These are phyloP conservation scores for Galerina sulciceps DNA, from an alignment of 768 basidiomycete species.

Conservation along the genomic window DNA sequence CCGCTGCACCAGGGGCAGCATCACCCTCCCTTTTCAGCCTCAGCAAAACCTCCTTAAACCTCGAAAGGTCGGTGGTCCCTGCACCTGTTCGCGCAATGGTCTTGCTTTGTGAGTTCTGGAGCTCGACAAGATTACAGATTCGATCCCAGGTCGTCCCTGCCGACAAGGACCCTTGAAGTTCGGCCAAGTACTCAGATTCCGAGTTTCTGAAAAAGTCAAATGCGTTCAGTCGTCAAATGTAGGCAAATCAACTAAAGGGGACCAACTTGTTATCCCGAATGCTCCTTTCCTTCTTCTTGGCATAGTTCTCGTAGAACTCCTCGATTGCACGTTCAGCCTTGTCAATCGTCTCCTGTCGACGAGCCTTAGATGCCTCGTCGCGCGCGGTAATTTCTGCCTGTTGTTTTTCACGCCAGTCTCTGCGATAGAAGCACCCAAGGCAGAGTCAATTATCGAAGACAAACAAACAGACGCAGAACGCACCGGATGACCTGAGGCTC, in stretches of 20 bases:
- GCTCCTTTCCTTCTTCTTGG: conserved; percentile 84
- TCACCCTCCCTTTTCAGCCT: conserved; percentile 90
- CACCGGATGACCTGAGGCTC: conserved; percentile 89
- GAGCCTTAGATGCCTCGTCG: conserved; percentile 78
- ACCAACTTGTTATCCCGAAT: conserved; percentile 94
- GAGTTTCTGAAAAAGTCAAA: conserved; percentile 64
- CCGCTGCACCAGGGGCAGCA: conserved; percentile 89
- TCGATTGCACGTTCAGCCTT: conserved; percentile 89
- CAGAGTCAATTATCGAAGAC: not conserved
- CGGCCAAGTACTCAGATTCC: conserved; percentile 79
- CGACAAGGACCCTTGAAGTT: conserved; percentile 76
- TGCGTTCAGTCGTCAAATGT: not conserved
- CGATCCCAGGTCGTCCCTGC: conserved; percentile 96
- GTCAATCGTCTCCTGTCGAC: conserved; percentile 80
- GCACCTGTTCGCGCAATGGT: conserved; percentile 86
- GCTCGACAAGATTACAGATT: conserved; percentile 82
- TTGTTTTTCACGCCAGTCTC: conserved; percentile 89
- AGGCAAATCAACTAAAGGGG: not conserved
- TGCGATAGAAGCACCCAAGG: conserved; percentile 31
- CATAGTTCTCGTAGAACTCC: conserved; percentile 89
- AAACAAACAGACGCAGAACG: conserved; percentile 20
- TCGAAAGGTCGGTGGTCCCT: conserved; percentile 85
- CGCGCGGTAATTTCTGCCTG: conserved; percentile 81
- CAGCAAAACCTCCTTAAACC: conserved; percentile 93
- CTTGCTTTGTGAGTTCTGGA: conserved; percentile 98